Base-by-base conservation (phyloP, 2,329 filamentous ascomycete species). In the Cladosporium sp. region DNA sequence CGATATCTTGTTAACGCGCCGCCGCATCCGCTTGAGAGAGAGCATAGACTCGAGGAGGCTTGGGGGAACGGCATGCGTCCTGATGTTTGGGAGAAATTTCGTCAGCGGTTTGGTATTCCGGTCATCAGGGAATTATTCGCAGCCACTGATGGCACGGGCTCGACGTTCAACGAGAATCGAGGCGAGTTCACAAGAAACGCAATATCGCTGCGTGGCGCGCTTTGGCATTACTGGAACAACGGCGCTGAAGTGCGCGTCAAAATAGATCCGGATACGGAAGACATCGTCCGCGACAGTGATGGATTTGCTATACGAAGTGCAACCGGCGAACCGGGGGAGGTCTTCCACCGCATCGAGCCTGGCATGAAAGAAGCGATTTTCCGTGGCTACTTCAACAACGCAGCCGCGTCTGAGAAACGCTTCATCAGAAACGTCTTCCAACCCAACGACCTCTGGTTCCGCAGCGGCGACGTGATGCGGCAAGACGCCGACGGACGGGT, bases 51-150 rank as follows among this genome's bases (percentile, higher is more conserved):
- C 12, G 80, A 81, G 7, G 63, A 84, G 7, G 88, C 88, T 0
- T 87, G 90, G 59, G 89, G 89, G 12, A 95, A 95, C 63, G 89
- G 89, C 2, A 74, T 95, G 17, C 79, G 89, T 0, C 87, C 89
- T 0, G 89, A 95, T 61, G 81, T 95, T 22, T 95, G 89, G 89
- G 82, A 88, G 54, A 73, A 71, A 8, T 91, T 95, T 73, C 88
- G 89, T 63, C 76, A 85, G 29, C 82, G 89, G 7, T 95, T 68
- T 53, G 58, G 60, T 13, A 63, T 68, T 24, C 61, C 62, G 3
- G 54, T 61, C 11, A 64, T 68, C 19, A 55, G 61, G 39, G 65
- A 68, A 54, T 58, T 68, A n/a, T 68, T 68, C 43, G 63, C 61
- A n/a, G 64, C 64, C 1, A 68, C 65, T 5, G 65, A 68, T 43